Evolutionary conservation across 352 stramenopile species (phyloP), one percentile per base, ranked within the genome.

Genomic region (Phytophthora chlamydospora): DNA sequence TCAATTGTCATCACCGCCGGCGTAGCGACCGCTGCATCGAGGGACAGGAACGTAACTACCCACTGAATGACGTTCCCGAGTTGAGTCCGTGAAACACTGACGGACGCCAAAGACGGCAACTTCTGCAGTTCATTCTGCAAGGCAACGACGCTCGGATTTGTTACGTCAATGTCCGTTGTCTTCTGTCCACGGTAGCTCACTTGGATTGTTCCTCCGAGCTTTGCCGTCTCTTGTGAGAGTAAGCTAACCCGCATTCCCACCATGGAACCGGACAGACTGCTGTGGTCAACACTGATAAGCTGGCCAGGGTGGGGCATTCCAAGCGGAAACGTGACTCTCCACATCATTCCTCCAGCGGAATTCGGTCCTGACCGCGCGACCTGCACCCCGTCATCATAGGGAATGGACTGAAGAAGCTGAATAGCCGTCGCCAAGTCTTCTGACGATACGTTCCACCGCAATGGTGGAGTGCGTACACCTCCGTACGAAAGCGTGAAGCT

Each of bases 371-470:
- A 66, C 16, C 75, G 71, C 6, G 75, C 72, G 14, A 95, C 84
- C 4, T 62, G 56, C 0, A 94, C 68, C 6, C 78, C 75, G 7
- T 62, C 40, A 19, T 83, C 78, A n/a, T 58, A 59, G 21, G 78
- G 79, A 62, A 97, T 78, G 10, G 70, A 75, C 39, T 78, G 66
- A 6, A 96, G 75, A 32, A 86, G 79, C 58, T 89, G 73, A 4
- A 97, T 66, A 9, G 87, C 78, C 16, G 53, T 62, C 32, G 86
- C 77, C 35, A 97, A 72, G n/a, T 96, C 87, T 43, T 91, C 80
- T 12, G 85, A 82, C 4, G 89, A 89, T n/a, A 90, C 71, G 58
- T 97, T 91, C 72, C 84, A 84, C 7, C 74, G 42, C 24, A 98
- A 70, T 17, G 58, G 60, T 2, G 74, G 76, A 1, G 91, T 91